Evolutionary conservation across 495 filamentous ascomycete genomes (phyloP), one percentile per base, ranked within the genome.

Genomic region (Aspergillus cristatus): DNA sequence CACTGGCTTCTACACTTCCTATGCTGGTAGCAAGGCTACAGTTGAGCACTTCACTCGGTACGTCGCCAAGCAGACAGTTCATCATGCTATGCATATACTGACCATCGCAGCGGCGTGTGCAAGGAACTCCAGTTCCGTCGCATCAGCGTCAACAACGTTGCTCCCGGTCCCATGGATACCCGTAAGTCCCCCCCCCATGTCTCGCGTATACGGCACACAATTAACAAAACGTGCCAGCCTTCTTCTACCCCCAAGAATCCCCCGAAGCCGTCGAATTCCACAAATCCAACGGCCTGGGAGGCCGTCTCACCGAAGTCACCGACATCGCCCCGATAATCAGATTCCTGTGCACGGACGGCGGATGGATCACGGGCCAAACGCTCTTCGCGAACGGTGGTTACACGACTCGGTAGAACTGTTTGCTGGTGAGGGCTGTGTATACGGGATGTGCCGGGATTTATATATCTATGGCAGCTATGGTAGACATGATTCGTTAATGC

Each of bases 361-460:
- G 39, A 0, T 65, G 62, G 62, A 60, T 63, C 35, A 60, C 59
- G 8, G 57, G 59, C 3, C 63, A 67, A 46, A 63, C 60, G n/a
- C 57, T 62, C 29, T 63, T 65, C 39, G 57, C 57, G 2, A 65
- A 67, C 39, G 57, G 58, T 25, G 63, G 59, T 7, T 60, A 63
- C 25, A 67, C 59, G 5, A 62, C 53, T 37, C 53, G 59, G 10
- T 65, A 42, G 38, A 33, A 13, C n/a, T n/a, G n/a, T n/a, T n/a
- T n/a, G n/a, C n/a, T n/a, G n/a, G n/a, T n/a, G 4, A 24, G 20
- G 20, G 4, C 20, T 4, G 8, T 24, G 20, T 24, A 24, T 24
- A 24, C n/a, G n/a, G n/a, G n/a, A n/a, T n/a, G n/a, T n/a, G n/a
- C n/a, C n/a, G n/a, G n/a, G n/a, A n/a, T n/a, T n/a, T n/a, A n/a